Evolutionary conservation across 257 asterid genomes (phyloP), one percentile per base, ranked within the genome.

Genomic region (Craterostigma plantagineum): DNA sequence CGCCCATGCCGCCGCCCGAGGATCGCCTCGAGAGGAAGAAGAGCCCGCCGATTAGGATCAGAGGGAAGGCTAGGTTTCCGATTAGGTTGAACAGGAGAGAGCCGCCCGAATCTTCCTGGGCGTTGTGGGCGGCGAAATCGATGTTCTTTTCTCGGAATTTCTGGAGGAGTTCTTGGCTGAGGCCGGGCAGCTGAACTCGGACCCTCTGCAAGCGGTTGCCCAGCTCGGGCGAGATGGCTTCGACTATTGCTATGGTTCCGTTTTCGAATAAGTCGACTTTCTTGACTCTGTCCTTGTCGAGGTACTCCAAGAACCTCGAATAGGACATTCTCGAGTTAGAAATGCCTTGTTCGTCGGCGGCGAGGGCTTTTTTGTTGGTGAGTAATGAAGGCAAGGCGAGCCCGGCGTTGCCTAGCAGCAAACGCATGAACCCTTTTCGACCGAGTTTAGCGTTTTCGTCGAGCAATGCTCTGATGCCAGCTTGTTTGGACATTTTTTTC

Each of bases 291-390:
- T 66, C 99, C 69, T 90, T 81, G 52, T 90, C 96, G 27, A 90
- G 68, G 58, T 90, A 90, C 75, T 90, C 99, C 72, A 90, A 56
- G 43, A 90, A 90, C 65, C 99, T 77, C 11, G 92, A 90, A 62
- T 90, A 90, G 27, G 99, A 90, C 96, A 90, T 83, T 56, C 92
- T 71, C 34, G 94, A 83, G 61, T 77, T 90, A 18, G 99, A 83
- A 48, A 77, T 94, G 41, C 62, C 87, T 63, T 83, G 94, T 30
- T 90, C 99, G 46, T 83, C 99, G 10, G n/a, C n/a, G n/a, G 94
- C 98, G 45, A 70, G 48, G 9, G 92, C 99, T 37, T 67, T 75
- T 16, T 76, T 84, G 52, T 45, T 63, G 45, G 77, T 60, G n/a
- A 77, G 49, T 38, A 83, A 55, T 11, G 91, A 63, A 30, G 98